Evolutionary conservation across 2,329 filamentous ascomycete genomes (phyloP).

Genomic region (Fusarium camptoceras): DNA sequence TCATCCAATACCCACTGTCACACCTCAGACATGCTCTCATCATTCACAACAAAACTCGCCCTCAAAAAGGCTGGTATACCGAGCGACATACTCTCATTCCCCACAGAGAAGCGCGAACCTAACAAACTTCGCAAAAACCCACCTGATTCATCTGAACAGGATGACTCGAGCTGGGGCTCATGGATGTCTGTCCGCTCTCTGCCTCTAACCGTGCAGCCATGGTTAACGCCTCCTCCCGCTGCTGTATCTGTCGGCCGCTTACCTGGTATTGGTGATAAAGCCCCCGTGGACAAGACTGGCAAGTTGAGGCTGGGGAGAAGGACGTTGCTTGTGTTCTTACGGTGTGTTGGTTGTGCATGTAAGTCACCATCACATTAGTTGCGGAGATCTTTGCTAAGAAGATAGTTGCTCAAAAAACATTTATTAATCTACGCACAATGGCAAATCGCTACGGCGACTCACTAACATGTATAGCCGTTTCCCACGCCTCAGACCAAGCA

Average conservation of each 20-base stretch:
- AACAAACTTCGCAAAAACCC: slow-evolving; percentile 51
- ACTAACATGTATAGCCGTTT: slow-evolving; percentile 68
- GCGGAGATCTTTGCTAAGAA: background rate
- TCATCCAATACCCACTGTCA: background rate
- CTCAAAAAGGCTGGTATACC: slow-evolving; percentile 68
- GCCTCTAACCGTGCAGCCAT: slow-evolving; percentile 65
- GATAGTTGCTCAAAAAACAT: slow-evolving; percentile 67
- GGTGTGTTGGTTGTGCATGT: slow-evolving; percentile 69
- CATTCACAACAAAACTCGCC: slow-evolving; percentile 68
- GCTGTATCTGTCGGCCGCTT: slow-evolving; percentile 59
- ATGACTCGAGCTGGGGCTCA: slow-evolving; percentile 53
- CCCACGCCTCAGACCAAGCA: slow-evolving; percentile 67
- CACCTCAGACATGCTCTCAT: slow-evolving; percentile 62
- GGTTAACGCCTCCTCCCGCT: slow-evolving; percentile 64
- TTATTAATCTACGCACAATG: slow-evolving; percentile 66
- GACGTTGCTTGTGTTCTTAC: slow-evolving; percentile 63
- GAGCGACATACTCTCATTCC: slow-evolving; percentile 60
- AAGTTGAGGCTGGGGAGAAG: slow-evolving; percentile 58
- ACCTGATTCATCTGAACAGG: slow-evolving; percentile 46
- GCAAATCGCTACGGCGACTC: slow-evolving; percentile 62
- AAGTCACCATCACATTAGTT: slow-evolving; percentile 44
- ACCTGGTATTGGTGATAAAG: slow-evolving; percentile 62
- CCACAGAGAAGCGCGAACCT: slow-evolving; percentile 45
- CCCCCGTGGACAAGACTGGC: slow-evolving; percentile 60
- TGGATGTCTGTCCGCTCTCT: slow-evolving; percentile 65